Conservation (phyloP, 73 alveolate genomes). For the Paramecium octaurelia region DNA sequence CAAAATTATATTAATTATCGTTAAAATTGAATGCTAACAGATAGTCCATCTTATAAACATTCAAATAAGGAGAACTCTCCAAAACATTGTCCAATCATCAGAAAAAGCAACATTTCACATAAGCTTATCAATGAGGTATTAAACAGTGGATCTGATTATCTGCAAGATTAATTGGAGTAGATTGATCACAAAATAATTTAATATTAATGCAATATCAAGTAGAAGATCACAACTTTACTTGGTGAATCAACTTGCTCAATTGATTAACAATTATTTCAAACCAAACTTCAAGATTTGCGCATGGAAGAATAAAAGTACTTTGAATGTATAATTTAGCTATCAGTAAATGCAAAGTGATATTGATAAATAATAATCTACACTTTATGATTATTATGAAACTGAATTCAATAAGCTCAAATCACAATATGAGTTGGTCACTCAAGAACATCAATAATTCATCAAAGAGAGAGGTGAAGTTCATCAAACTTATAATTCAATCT, state of each 20-base stretch:
- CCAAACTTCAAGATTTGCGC: background rate
- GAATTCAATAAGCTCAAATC: constrained; percentile 28
- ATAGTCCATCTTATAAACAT: background rate
- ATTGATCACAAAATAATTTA: background rate
- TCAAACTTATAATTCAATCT: background rate
- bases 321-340: background rate
- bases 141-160: background rate
- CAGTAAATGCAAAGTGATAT: constrained; percentile 21
- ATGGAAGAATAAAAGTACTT: background rate
- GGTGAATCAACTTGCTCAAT: background rate
- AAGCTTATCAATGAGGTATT: background rate
- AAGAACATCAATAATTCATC: background rate
- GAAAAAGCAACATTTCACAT: constrained; percentile 11
- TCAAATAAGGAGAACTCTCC: constrained; percentile 12
- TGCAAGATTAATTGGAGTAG: background rate
- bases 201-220: background rate
- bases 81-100: background rate
- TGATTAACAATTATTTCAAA: background rate
- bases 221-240: background rate
- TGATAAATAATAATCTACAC: background rate
- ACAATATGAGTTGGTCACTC: background rate
- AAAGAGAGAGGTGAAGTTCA: background rate
- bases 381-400: constrained; percentile 17
- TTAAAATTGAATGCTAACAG: background rate
- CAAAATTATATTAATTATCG: constrained; percentile 7